Evolutionary conservation across 108 stramenopile genomes (phyloP), one percentile per base, ranked within the genome.

Genomic region (Skeletonema costatum): DNA sequence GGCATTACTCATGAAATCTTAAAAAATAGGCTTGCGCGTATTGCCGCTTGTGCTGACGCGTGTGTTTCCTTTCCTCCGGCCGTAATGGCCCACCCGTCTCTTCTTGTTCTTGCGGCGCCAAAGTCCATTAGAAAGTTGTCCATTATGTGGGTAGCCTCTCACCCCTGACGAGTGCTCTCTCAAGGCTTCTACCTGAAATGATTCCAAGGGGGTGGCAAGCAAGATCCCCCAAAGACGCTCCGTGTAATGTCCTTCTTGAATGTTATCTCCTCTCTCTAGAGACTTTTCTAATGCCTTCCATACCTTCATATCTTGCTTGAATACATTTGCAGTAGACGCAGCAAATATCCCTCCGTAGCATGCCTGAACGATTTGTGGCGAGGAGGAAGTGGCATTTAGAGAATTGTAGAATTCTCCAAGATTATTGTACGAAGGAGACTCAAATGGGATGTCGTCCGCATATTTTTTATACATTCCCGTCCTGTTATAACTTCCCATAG

Each of bases 341-440:
- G 75, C 76, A 62, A 77, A 77, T 0, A 69, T 51, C 17, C 76
- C 76, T 59, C 76, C 82, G 51, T 78, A 87, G 42, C 86, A 84
- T 12, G 81, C 86, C 21, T 63, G 75, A 36, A 38, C 69, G 8
- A 87, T 19, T 21, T 68, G 38, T 2, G 16, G 32, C 12, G 25
- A 25, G 25, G 50, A 35, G 17, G 64, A 44, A 30, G 51, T 66
- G 38, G 75, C 44, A 33, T 17, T 35, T 8, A 85, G 58, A 76
- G 70, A 53, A 2, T 60, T 46, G 46, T 60, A 67, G 81, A 81
- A 86, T 39, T 59, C 63, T 19, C 78, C 78, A 21, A 83, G 44
- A 48, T 64, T 80, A n/a, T 38, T 25, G 31, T 50, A 86, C 29
- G 25, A 25, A 25, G 33, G 19, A 13, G 82, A 83, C 62, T 68